Conservation (phyloP, 2,329 filamentous ascomycete genomes). For the Trichoderma sp. region DNA sequence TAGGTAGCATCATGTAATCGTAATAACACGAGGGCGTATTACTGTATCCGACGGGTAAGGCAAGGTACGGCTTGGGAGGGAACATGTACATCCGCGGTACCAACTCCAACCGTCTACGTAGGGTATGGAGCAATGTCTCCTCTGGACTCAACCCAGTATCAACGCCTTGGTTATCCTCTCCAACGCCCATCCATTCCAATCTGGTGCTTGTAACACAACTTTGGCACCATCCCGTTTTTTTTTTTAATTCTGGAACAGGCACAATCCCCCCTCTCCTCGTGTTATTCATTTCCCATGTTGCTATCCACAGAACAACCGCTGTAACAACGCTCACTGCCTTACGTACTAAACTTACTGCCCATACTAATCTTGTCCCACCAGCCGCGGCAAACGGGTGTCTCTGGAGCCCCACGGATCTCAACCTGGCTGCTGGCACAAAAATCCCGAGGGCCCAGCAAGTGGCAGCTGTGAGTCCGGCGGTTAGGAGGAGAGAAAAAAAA, state of each 20-base stretch:
- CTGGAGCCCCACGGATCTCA: constrained; percentile 1
- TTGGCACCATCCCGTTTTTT: not conserved
- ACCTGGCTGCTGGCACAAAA: not conserved
- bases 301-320: too few relatives aligned
- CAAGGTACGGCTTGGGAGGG: not conserved
- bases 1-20: not conserved
- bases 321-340: not conserved
- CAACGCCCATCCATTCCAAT: not conserved
- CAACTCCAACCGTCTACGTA: not conserved
- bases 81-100: not conserved
- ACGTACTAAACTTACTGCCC: not conserved
- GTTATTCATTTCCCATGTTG: too few relatives aligned
- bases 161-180: not conserved
- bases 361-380: not conserved
- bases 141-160: not conserved
- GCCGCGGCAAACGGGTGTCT: not conserved
- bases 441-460: not conserved
- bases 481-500: not conserved
- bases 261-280: too few relatives aligned
- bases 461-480: not conserved
- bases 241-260: not conserved
- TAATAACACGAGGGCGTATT: too few relatives aligned
- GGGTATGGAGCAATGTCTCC: too few relatives aligned
- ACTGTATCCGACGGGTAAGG: not conserved
- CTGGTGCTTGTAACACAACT: not conserved